Evolutionary conservation across 2,329 filamentous ascomycete genomes (phyloP).

Genomic region (Penicillium digitatum): DNA sequence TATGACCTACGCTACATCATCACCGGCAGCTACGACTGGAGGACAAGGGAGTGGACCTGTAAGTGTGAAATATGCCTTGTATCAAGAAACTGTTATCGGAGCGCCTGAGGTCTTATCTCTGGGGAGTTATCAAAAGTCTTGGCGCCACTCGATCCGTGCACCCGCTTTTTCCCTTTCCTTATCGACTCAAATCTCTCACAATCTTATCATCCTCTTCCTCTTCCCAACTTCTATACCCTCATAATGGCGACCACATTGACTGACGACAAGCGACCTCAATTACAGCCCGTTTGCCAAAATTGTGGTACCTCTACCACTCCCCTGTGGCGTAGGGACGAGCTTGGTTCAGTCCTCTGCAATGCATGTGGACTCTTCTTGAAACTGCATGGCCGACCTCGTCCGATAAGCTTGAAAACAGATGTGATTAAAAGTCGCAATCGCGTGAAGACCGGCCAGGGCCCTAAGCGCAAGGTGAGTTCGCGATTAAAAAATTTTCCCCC

Average conservation of each 20-base stretch:
- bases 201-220: constrained; percentile 40
- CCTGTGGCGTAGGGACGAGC: constrained; percentile 94
- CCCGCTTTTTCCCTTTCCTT: constrained; percentile 43
- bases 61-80: constrained; percentile 27
- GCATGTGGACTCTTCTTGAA: constrained; percentile 97
- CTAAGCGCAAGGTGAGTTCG: constrained; percentile 72
- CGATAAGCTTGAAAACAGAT: constrained; percentile 96
- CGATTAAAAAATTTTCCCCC: constrained; percentile 23
- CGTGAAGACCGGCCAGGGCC: constrained; percentile 80
- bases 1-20: constrained; percentile 61
- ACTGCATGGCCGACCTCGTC: constrained; percentile 85
- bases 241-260: constrained; percentile 46
- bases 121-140: constrained; percentile 29
- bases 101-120: constrained; percentile 23
- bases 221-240: constrained; percentile 14
- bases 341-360: constrained; percentile 94
- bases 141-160: constrained; percentile 35
- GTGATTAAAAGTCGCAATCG: constrained; percentile 99
- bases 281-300: constrained; percentile 94
- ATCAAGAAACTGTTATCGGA: constrained; percentile 15
- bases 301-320: constrained; percentile 94
- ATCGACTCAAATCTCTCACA: constrained; percentile 46
- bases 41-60: constrained; percentile 53
- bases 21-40: constrained; percentile 61
- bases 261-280: constrained; percentile 55